Evolutionary conservation across 805 yeast species (phyloP), one percentile per base, ranked within the genome.

Genomic region (Candida sphagnicola): DNA sequence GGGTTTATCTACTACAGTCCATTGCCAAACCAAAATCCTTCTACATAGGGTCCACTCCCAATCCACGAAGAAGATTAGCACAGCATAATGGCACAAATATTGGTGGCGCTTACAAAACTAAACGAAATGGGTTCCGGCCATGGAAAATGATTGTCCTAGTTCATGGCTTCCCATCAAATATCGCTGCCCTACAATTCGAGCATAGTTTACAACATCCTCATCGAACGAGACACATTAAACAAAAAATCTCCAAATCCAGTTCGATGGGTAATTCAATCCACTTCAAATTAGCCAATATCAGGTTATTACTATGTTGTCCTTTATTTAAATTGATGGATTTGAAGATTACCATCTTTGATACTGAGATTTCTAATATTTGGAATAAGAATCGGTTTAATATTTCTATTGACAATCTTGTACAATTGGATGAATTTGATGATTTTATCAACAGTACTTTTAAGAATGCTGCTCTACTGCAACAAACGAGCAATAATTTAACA

Each of bases 11-110:
- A 2, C 61, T 86, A 8, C 77, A 78, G 43, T 83, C 91, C 0
- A 50, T 72, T 3, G 70, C 76, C 8, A 77, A 75, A 46, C 75
- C 77, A 16, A 65, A 65, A 29, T 74, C 84, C 8, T 80, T 80
- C 49, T 86, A 86, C 51, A 75, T 86, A 3, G 95, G 95, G 0
- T 85, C 95, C 1, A 84, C 95, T 0, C 91, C 93, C 1, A 75
- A 85, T 50, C 95, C 95, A 0, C 53, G 63, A 3, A 50, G 74
- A 46, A 57, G 95, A 35, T 65, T 87, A 3, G 55, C 88, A 28
- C 95, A 86, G 49, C 95, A 86, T 54, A 86, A 86, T 61, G 95
- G 95, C 3, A 77, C 72, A 2, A 48, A 57, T 15, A 58, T 54
- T 2, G 85, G 85, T 1, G 93, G 95, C 2, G 95, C 95, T 0